Evolutionary conservation across 306 rosid species (phyloP), one percentile per base, ranked within the genome.

Genomic region (Mimosa bimucronata): DNA sequence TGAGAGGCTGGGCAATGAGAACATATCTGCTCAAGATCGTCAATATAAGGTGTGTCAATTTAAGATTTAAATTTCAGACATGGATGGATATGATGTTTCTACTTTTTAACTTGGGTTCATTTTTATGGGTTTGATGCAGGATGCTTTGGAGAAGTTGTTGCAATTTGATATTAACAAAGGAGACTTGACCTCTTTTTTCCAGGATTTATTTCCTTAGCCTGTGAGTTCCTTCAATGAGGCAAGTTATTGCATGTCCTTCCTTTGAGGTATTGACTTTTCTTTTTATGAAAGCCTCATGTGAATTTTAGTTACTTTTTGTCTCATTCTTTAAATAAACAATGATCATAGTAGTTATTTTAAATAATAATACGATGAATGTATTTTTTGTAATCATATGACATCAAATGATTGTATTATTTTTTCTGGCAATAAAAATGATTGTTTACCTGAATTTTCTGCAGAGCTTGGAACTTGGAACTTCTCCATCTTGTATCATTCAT

Each of bases 21-120:
- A 83, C 45, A 74, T 93, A 83, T 83, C 88, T 16, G 84, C 88
- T 37, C 94, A 53, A 84, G 97, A 91, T 86, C 83, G 80, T 73
- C 86, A 88, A 82, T 91, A 81, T 86, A 83, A 84, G 98, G 99
- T 95, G 99, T 95, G 37, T 79, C 76, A 66, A 55, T 21, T 66
- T 78, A 44, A 76, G 78, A 70, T 50, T 37, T 67, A 71, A 80
- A 77, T 71, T 61, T 75, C 62, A 29, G 67, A 79, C 46, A 69
- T 83, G 71, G 29, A n/a, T 73, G 72, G 58, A 68, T 78, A 44
- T 78, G 62, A 65, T 60, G 12, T 77, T 66, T 62, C 57, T 15
- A 73, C 3, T 58, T 9, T 37, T 50, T 75, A 81, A 52, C n/a
- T 64, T n/a, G 7, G 61, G 5, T 41, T 13, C 31, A 31, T 65